Evolutionary conservation across 768 basidiomycete genomes (phyloP), one percentile per base, ranked within the genome.

Genomic region (Cyclocybe cylindracea): DNA sequence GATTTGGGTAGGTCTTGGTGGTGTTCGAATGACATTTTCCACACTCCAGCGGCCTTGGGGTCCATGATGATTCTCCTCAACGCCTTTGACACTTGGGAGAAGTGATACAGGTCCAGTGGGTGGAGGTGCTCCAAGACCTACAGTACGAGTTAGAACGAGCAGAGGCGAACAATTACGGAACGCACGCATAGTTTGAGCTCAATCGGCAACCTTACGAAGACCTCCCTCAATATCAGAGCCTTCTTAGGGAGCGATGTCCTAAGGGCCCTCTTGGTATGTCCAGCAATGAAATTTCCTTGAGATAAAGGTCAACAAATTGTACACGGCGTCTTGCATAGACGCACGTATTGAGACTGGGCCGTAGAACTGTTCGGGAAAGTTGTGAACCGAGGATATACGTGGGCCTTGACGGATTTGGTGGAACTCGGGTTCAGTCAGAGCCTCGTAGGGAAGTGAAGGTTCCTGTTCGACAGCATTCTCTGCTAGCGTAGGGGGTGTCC

Each of bases 111-210:
- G 47, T 66, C 65, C 36, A 62, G 48, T 11, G 64, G 62, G 38
- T 66, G 65, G 4, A 62, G 44, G 38, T 62, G 57, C 38, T 63
- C 65, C 11, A 64, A 46, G 36, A 61, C 59, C 62, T 66, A 37
- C 13, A 33, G 31, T 7, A 19, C 13, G 19, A 14, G 14, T 33
- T 13, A 11, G 13, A 18, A 29, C 32, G 37, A 54, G 13, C 10
- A 10, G n/a, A 19, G 42, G 32, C 29, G 10, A 51, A 7, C 1
- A 48, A 24, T 33, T 34, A 11, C 43, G 37, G 38, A 18, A 11
- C 18, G 35, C 34, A n/a, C 36, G 5, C 5, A 45, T 16, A 58
- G 42, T 46, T 61, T 51, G 9, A 64, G 35, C 46, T 64, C 62
- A 31, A 56, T 50, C 3, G 62, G 60, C 39, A 64, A 44, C 18